Evolutionary conservation across 805 yeast species (phyloP).

Genomic region (Saccharomycopsis sp.): DNA sequence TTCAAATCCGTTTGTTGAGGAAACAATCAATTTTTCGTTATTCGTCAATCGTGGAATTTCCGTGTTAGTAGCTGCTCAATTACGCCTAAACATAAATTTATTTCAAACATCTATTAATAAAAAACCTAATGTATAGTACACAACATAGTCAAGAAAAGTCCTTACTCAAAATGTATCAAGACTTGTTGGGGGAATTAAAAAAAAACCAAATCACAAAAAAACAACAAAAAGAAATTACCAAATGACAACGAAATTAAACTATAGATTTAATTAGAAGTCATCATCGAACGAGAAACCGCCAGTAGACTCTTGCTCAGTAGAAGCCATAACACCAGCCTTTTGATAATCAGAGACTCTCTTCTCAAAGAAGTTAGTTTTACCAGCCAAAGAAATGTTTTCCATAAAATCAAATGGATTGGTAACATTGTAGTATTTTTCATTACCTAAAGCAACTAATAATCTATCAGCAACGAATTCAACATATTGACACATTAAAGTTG

Average conservation of each 20-base stretch:
- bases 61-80: too few species aligned
- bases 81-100: too few species aligned
- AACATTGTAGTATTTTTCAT: constrained; percentile 77
- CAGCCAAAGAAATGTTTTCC: constrained; percentile 98
- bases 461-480: constrained; percentile 98
- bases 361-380: constrained; percentile 98
- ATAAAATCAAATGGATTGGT: constrained; percentile 95
- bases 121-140: too few species aligned
- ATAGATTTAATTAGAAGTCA: constrained; percentile 52
- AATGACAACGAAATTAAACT: neutral
- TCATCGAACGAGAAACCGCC: constrained; percentile 79
- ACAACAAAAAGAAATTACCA: neutral
- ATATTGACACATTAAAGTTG: constrained; percentile 90
- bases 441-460: constrained; percentile 82
- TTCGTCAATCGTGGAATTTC: too few species aligned
- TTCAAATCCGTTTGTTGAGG: too few species aligned
- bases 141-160: too few species aligned
- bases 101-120: too few species aligned
- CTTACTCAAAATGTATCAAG: too few species aligned
- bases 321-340: constrained; percentile 98
- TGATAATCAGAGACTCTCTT: constrained; percentile 98
- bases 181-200: too few species aligned
- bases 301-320: constrained; percentile 34
- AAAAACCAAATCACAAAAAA: neutral
- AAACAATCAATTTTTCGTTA: too few species aligned